Conservation (phyloP, 1,139 yeast species). For the Kluyveromyces sp. region DNA sequence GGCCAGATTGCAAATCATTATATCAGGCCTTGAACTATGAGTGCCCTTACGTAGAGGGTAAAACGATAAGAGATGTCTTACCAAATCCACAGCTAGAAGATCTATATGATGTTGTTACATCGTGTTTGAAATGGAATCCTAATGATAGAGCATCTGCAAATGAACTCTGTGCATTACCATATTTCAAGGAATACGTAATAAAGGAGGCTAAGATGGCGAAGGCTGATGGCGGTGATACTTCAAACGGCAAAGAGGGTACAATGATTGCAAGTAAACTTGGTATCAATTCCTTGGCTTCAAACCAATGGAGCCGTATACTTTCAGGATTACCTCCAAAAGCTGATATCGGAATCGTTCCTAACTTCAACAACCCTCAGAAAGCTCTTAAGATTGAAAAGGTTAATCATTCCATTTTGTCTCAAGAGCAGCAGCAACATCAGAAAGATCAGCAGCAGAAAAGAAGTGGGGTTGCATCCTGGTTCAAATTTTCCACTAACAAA, state of each 20-base stretch:
- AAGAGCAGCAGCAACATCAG: neutral
- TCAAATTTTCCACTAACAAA: constrained; percentile 2
- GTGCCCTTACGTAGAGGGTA: constrained; percentile 42
- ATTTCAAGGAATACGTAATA: constrained; percentile 42
- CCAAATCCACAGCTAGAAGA: constrained; percentile 34
- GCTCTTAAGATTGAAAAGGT: neutral
- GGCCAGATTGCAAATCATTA: constrained; percentile 52
- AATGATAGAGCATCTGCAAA: constrained; percentile 42
- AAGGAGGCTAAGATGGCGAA: constrained; percentile 9
- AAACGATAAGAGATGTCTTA: constrained; percentile 33
- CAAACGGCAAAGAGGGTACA: neutral
- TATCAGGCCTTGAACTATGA: constrained; percentile 45
- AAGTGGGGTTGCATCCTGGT: constrained; percentile 5
- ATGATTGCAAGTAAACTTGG: neutral
- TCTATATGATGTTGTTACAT: constrained; percentile 44
- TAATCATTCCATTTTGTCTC: neutral
- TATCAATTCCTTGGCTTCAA: neutral
- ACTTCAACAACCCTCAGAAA: constrained; percentile 2
- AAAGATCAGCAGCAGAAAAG: neutral
- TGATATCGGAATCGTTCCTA: neutral
- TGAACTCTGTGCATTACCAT: constrained; percentile 41
- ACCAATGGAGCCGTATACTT: constrained; percentile 4
- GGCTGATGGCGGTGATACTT: neutral
- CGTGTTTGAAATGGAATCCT: constrained; percentile 64
- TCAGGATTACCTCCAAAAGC: constrained; percentile 4